These are phyloP conservation scores for Grosmannia clavigera DNA, from an alignment of 2,329 filamentous ascomycete species.

Conservation along the genomic window DNA sequence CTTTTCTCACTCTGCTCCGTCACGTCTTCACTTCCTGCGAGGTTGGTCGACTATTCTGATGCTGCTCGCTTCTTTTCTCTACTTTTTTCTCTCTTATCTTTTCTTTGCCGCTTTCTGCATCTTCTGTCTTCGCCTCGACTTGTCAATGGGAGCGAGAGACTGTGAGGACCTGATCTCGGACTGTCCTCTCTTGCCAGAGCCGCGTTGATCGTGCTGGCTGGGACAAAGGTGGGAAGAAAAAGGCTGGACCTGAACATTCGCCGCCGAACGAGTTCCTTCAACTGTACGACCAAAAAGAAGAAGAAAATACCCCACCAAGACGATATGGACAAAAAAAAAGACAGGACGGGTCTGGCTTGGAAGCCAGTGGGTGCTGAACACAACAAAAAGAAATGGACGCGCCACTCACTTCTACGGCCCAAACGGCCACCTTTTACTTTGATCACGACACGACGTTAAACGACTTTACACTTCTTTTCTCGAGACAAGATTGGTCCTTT, in stretches of 20 bases:
- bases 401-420: not conserved
- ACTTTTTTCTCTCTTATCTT: not conserved
- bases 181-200: not conserved
- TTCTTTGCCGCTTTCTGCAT: not conserved
- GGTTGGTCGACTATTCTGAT: conserved; percentile 11
- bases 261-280: not conserved
- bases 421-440: not conserved
- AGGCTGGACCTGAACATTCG: not conserved
- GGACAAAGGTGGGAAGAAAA: not conserved
- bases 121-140: not conserved
- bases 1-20: conserved; percentile 4
- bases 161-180: not conserved
- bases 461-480: not conserved
- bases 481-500: not conserved
- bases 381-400: not conserved
- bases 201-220: not conserved
- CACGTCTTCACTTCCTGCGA: conserved; percentile 5
- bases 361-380: too few relatives aligned
- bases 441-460: not conserved
- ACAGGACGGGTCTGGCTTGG: too few relatives aligned
- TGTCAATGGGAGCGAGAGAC: not conserved
- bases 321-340: not conserved
- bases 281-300: not conserved
- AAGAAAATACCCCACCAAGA: not conserved
- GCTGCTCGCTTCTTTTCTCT: not conserved